Evolutionary conservation across 805 yeast species (phyloP).

Genomic region (Yarrowia sp.): DNA sequence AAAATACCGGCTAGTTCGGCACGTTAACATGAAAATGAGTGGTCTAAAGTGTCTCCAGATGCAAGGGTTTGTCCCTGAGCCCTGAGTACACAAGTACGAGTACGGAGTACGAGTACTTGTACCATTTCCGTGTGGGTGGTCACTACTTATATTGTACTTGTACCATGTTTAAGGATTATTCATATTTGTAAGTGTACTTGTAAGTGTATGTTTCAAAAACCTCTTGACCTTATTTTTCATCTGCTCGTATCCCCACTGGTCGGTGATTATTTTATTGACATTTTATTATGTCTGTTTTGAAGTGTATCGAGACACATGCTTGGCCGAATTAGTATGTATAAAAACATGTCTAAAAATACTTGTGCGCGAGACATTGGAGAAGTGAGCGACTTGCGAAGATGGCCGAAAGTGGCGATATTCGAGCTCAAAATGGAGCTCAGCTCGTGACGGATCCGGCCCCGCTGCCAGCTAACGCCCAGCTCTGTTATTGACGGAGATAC

Average conservation of each 20-base stretch:
- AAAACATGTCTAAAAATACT: neutral
- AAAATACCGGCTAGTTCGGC: constrained; percentile 1
- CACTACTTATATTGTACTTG: too few species aligned
- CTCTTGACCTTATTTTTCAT: too few species aligned
- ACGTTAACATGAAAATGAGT: neutral
- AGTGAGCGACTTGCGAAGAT: neutral
- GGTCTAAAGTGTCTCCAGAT: neutral
- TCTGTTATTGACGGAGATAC: too few species aligned
- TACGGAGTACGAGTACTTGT: too few species aligned
- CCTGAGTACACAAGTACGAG: too few species aligned
- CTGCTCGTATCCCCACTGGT: too few species aligned
- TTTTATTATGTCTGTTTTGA: constrained; percentile 1
- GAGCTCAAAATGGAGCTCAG: neutral
- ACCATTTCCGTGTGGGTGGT: too few species aligned
- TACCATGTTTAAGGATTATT: too few species aligned
- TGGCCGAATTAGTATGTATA: constrained; percentile 15
- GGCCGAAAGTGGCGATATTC: neutral
- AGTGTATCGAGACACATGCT: neutral
- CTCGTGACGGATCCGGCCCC: neutral
- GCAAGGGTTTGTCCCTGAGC: neutral
- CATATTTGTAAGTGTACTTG: too few species aligned
- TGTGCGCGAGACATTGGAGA: neutral
- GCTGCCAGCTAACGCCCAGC: too few species aligned
- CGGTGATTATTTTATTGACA: too few species aligned
- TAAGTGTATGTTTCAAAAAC: too few species aligned